Evolutionary conservation across 2,329 filamentous ascomycete species (phyloP).

Genomic region (Cylindrodendrum hubeiense): DNA sequence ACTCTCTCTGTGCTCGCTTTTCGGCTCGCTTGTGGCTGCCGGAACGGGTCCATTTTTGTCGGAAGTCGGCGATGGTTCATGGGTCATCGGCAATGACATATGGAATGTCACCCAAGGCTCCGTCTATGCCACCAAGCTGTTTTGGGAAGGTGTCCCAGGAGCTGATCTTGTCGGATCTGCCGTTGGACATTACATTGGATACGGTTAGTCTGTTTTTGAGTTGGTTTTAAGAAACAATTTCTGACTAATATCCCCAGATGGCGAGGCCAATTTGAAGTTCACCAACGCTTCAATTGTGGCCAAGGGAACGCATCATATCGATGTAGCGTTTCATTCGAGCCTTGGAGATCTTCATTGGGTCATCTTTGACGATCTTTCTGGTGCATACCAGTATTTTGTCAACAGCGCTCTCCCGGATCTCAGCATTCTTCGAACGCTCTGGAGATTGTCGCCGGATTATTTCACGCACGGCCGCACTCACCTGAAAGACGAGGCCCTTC

Average conservation of each 20-base stretch:
- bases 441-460: conserved; percentile 25
- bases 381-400: conserved; percentile 29
- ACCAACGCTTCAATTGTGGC: conserved; percentile 18
- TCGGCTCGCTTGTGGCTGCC: conserved; percentile 10
- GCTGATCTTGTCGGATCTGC: conserved; percentile 23
- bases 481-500: conserved; percentile 25
- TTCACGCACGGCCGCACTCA: conserved; percentile 28
- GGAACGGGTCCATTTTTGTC: conserved; percentile 14
- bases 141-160: conserved; percentile 25
- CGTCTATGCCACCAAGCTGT: conserved; percentile 26
- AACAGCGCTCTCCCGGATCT: conserved; percentile 22
- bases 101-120: conserved; percentile 30
- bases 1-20: conserved; percentile 1
- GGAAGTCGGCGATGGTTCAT: conserved; percentile 18
- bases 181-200: conserved; percentile 26
- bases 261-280: conserved; percentile 20
- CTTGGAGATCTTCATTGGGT: conserved; percentile 28
- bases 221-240: background rate
- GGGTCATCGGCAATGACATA: conserved; percentile 28
- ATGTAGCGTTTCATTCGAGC: conserved; percentile 10
- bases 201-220: conserved; percentile 3
- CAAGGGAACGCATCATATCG: conserved; percentile 18
- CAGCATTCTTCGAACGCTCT: conserved; percentile 26
- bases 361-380: conserved; percentile 25
- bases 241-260: conserved; percentile 3